Evolutionary conservation across 2,329 filamentous ascomycete genomes (phyloP), one percentile per base, ranked within the genome.

Genomic region (Alternaria triticimaculans): DNA sequence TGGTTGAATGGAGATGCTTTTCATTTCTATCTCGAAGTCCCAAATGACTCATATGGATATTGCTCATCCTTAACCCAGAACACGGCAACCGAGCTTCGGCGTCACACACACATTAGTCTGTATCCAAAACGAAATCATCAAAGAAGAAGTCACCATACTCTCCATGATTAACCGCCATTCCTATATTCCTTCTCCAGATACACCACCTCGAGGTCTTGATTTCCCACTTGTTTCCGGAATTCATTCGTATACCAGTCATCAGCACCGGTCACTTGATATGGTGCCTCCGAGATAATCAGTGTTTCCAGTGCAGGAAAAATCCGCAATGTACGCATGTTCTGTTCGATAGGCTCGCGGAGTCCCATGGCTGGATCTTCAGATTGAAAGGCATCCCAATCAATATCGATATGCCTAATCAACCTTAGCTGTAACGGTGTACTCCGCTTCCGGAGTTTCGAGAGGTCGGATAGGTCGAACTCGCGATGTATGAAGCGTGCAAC

Each of bases 61-160:
- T 0, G 8, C 8, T 18, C 37, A 41, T 41, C 37, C 37, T 11
- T 41, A 0, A 2, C 0, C 37, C 1, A 11, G 37, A 1, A 41
- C n/a, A 41, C 2, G 8, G 37, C 37, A 41, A 41, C n/a, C 9
- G 1, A 41, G 1, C 8, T 11, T 41, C 37, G 37, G 37, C 37
- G 9, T 41, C 37, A 11, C 37, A 3, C 37, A 3, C 37, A 41
- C n/a, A 18, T n/a, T 1, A 41, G 4, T 18, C 37, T 41, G n/a
- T 11, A n/a, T 41, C 15, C 9, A 41, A 41, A 18, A 41, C n/a
- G 8, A 41, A 10, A 41, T 41, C 3, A 41, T 41, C 33, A 37
- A 37, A 37, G 33, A 37, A 37, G 7, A 37, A n/a, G 33, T 37
- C 3, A 37, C 33, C 33, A 1, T 37, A 37, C 33, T 37, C 33